Percentiles rank a stretch among this genome's conserved stretches.
These are phyloP conservation scores for Oryza officinalis DNA, from an alignment of 176 grass and related monocot genomes.

Conservation along the genomic window DNA sequence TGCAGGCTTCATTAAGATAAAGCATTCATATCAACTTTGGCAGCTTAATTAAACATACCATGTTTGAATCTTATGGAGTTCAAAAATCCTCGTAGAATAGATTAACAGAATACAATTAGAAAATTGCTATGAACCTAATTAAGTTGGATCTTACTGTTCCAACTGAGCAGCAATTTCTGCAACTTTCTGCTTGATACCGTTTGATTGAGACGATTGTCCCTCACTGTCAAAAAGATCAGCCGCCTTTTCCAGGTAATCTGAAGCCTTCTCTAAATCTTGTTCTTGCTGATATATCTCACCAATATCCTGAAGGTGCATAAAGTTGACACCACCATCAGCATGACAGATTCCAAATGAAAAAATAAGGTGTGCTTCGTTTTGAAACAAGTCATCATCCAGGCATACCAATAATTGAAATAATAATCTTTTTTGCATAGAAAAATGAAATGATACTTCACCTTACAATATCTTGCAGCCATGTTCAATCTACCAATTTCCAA, in stretches of 20 bases:
- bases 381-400: neutral
- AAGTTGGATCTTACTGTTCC: conserved; percentile 85
- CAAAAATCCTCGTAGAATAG: neutral
- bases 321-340: neutral
- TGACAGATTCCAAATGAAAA: neutral
- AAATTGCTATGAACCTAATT: conserved; percentile 2
- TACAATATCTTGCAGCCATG: conserved; percentile 99
- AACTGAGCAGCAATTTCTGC: conserved; percentile 92
- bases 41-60: neutral
- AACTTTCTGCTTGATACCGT: conserved; percentile 84
- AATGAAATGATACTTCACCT: conserved; percentile 50
- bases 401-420: neutral
- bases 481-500: conserved; percentile 96
- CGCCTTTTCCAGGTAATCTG: conserved; percentile 80
- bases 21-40: neutral
- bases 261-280: conserved; percentile 80
- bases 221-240: conserved; percentile 94
- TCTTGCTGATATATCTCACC: conserved; percentile 98
- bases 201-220: conserved; percentile 79
- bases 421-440: neutral
- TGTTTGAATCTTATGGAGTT: neutral
- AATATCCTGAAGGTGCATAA: conserved; percentile 72
- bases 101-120: conserved; percentile 1
- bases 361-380: conserved; percentile 9
- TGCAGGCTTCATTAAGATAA: neutral